These are phyloP conservation scores for Xylaria sp. DNA, from an alignment of 2,329 filamentous ascomycete species.

Conservation along the genomic window DNA sequence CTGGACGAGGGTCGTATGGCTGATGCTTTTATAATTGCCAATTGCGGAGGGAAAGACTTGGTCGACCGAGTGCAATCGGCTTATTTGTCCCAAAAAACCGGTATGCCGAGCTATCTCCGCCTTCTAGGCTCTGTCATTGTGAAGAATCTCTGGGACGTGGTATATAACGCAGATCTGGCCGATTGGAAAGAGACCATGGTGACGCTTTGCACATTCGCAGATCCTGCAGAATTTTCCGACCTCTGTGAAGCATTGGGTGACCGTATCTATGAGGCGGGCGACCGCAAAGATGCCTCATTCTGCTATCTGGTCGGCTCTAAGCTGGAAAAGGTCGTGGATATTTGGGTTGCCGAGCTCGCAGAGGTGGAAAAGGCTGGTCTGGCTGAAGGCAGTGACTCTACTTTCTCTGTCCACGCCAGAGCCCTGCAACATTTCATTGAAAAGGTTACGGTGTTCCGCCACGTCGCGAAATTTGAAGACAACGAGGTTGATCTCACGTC, in stretches of 20 bases:
- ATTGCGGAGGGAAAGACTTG: conserved; percentile 92
- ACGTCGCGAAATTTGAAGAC: conserved; percentile 92
- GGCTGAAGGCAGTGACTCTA: conserved; percentile 77
- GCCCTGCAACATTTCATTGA: conserved; percentile 94
- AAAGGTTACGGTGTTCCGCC: conserved; percentile 96
- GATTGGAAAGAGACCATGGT: conserved; percentile 99
- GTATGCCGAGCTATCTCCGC: conserved; percentile 90
- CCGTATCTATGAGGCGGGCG: conserved; percentile 80
- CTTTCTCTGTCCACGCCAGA: conserved; percentile 90
- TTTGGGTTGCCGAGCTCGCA: conserved; percentile 91
- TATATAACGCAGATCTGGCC: conserved; percentile 91
- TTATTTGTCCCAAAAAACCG: conserved; percentile 85
- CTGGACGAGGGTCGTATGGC: conserved; percentile 89
- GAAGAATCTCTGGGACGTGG: conserved; percentile 98
- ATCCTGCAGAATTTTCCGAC: conserved; percentile 90
- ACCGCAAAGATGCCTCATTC: conserved; percentile 91
- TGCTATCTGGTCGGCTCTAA: conserved; percentile 97
- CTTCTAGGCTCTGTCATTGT: conserved; percentile 90
- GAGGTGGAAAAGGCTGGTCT: conserved; percentile 83
- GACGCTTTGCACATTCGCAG: conserved; percentile 93
- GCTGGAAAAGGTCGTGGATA: conserved; percentile 93
- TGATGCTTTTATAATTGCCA: conserved; percentile 97
- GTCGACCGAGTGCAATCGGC: conserved; percentile 93
- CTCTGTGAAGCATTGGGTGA: conserved; percentile 96
- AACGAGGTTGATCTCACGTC: conserved; percentile 74